These are phyloP conservation scores for Leccinum olivaceopallidum DNA, from an alignment of 768 basidiomycete genomes.

Conservation along the genomic window DNA sequence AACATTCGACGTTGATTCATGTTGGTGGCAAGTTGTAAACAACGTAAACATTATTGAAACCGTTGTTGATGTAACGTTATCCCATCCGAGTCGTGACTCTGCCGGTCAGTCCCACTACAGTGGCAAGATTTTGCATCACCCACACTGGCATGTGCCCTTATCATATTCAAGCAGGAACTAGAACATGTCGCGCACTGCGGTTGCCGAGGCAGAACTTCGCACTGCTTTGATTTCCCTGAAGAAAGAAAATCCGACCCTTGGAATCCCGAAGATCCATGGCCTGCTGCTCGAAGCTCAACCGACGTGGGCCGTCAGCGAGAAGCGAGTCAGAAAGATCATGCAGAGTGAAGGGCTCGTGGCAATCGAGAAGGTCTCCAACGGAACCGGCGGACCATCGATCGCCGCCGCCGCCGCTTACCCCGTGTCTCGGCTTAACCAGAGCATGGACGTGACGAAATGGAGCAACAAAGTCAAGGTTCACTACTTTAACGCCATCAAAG, in stretches of 20 bases:
- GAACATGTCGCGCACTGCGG: slow-evolving; percentile 17
- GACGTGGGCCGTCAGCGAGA: slow-evolving; percentile 82
- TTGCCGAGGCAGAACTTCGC: slow-evolving; percentile 60
- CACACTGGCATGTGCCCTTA: neutral
- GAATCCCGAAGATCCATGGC: slow-evolving; percentile 70
- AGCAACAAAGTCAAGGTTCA: slow-evolving; percentile 63
- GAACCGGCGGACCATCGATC: neutral
- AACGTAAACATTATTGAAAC: too few species aligned
- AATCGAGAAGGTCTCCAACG: slow-evolving; percentile 6
- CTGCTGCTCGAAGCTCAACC: slow-evolving; percentile 59
- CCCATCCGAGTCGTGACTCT: too few species aligned
- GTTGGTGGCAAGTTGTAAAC: too few species aligned
- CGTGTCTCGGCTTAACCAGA: slow-evolving; percentile 60
- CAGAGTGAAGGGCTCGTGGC: slow-evolving; percentile 55
- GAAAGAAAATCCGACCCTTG: slow-evolving; percentile 58
- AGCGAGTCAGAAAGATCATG: slow-evolving; percentile 72
- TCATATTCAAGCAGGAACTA: neutral
- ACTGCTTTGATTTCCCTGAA: slow-evolving; percentile 55
- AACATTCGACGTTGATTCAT: too few species aligned
- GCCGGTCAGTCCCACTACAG: neutral
- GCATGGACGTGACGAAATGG: slow-evolving; percentile 63
- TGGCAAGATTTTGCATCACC: neutral
- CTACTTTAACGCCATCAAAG: slow-evolving; percentile 68
- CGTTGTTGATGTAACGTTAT: too few species aligned
- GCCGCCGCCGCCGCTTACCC: slow-evolving; percentile 44